Evolutionary conservation across 345 rosid species (phyloP), one percentile per base, ranked within the genome.

Genomic region (Sisymbrium irio): DNA sequence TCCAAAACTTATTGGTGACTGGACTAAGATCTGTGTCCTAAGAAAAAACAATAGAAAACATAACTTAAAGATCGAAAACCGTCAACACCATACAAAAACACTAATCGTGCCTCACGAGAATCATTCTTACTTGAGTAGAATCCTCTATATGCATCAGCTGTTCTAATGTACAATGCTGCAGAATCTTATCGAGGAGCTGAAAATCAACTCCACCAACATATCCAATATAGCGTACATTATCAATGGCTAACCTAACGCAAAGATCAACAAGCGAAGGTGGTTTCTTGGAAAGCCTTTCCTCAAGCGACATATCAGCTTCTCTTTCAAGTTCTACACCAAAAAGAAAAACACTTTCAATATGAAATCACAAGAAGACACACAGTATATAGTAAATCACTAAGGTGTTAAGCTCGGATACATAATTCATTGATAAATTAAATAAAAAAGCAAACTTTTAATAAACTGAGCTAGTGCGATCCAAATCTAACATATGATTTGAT

Each of bases 21-120:
- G 96, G 85, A 83, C 84, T 86, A 74, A 95, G 92, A 80, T 95
- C 96, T 40, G 90, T 81, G 63, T 78, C 96, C 98, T 94, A 62
- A 8, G 44, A 25, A 81, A 59, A 81, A 59, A 28, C 30, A 39
- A 66, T 14, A 20, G 27, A n/a, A 19, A 72, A 20, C 15, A 72
- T 11, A 19, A n/a, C 6, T 63, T 32, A 56, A 62, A 54, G 18
- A 57, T 5, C 9, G 12, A 47, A 49, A 56, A 63, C 15, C 8
- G 1, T 54, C 45, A 46, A 70, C 50, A 56, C 2, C 57, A 62
- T 25, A 53, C 4, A 33, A 33, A 22, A 39, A 55, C 10, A 35
- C 17, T 44, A 7, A 37, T 14, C 8, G 9, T 19, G n/a, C 13
- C 35, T 49, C 5, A 30, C 7, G 50, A 74, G 45, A 33, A 25